Conservation (phyloP, 768 basidiomycete genomes). For the Phylloporus scabripes region DNA sequence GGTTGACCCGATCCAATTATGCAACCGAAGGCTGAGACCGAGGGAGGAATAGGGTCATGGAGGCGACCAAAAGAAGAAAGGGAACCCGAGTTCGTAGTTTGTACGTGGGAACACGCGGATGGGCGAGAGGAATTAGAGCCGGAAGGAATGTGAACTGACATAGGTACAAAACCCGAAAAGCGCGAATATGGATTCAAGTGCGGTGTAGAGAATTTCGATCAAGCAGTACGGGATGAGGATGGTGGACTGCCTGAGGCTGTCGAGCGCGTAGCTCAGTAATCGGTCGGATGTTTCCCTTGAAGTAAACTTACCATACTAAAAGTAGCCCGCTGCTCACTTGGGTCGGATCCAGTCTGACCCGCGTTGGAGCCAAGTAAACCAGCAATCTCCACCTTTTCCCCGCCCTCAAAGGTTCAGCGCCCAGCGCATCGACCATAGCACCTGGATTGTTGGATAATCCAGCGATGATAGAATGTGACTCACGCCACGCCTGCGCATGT, state of each 20-base stretch:
- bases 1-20: conserved; percentile 15
- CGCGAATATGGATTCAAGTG: conserved; percentile 44
- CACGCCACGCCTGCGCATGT: conserved; percentile 32
- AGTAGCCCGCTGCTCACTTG: conserved; percentile 43
- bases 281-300: not conserved
- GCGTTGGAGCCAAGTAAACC: conserved; percentile 20
- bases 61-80: conserved; percentile 50
- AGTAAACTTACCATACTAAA: conserved; percentile 55
- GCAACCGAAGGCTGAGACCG: conserved; percentile 46
- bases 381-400: conserved; percentile 57
- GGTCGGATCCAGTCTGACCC: conserved; percentile 15
- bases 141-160: conserved; percentile 39
- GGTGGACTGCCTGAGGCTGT: conserved; percentile 43
- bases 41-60: conserved; percentile 39
- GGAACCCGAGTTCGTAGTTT: conserved; percentile 38
- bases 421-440: conserved; percentile 54
- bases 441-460: conserved; percentile 29
- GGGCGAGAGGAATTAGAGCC: conserved; percentile 55
- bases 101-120: conserved; percentile 40
- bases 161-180: conserved; percentile 50
- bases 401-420: conserved; percentile 63
- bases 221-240: conserved; percentile 40
- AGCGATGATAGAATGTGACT: conserved; percentile 30
- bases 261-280: conserved; percentile 12
- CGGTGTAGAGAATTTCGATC: conserved; percentile 61